A percentile compares a stretch with the other conserved stretches of the same genome.
Conservation (phyloP, 192 early-diverging fungal genomes). For the Coemansia sp. region DNA sequence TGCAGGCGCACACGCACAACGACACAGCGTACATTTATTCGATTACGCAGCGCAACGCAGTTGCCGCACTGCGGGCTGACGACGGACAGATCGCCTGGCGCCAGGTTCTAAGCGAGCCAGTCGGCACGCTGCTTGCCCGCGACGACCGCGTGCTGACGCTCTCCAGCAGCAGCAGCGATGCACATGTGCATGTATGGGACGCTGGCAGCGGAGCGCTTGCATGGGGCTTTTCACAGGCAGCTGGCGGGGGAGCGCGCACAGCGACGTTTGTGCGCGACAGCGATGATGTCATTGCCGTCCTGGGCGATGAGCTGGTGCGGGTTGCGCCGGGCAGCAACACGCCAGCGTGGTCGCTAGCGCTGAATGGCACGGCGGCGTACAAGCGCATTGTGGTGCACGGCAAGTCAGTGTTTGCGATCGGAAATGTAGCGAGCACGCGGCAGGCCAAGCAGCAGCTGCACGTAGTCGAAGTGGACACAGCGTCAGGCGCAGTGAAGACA, state of each 20-base stretch:
- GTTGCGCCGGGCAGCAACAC: conserved; percentile 11
- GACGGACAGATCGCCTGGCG: conserved; percentile 79
- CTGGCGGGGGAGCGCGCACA: conserved; percentile 16
- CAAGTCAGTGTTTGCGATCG: conserved; percentile 35
- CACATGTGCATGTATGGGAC: conserved; percentile 56
- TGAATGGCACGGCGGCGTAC: conserved; percentile 37
- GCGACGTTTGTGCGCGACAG: conserved; percentile 45
- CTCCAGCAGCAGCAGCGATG: conserved; percentile 15
- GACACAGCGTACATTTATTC: conserved; percentile 51
- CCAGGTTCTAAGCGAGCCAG: conserved; percentile 65
- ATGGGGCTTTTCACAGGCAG: conserved; percentile 25
- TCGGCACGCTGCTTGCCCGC: conserved; percentile 54
- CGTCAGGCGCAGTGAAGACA: conserved; percentile 27
- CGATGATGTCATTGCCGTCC: conserved; percentile 42
- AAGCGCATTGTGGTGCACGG: conserved; percentile 38
- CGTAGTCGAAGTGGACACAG: conserved; percentile 36
- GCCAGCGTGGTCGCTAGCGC: conserved; percentile 37
- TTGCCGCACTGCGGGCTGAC: conserved; percentile 67
- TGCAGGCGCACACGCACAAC: conserved; percentile 26
- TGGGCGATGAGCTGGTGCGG: conserved; percentile 41
- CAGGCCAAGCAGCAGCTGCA: conserved; percentile 25
- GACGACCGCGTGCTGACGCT: conserved; percentile 37
- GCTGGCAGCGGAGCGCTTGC: conserved; percentile 13
- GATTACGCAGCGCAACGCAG: conserved; percentile 71
- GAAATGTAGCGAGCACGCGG: conserved; percentile 31